Evolutionary conservation across 768 basidiomycete genomes (phyloP).

Genomic region (Mycena vitilis): DNA sequence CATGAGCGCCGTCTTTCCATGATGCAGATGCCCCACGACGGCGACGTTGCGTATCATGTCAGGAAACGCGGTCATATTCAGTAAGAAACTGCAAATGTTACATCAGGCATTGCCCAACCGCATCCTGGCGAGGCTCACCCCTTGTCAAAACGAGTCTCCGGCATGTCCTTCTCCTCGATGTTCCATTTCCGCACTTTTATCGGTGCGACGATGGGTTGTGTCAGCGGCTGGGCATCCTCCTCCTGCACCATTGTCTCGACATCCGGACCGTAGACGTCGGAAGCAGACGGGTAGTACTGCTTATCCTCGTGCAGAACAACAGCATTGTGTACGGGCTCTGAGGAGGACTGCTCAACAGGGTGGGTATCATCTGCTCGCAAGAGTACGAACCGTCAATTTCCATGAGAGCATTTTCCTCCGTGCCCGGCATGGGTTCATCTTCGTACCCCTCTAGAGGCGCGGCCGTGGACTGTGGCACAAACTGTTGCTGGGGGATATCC

Average conservation of each 20-base stretch:
- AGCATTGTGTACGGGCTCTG: constrained; percentile 84
- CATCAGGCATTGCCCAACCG: constrained; percentile 18
- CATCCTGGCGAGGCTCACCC: constrained; percentile 65
- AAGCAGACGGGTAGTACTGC: constrained; percentile 95
- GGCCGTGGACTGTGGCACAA: constrained; percentile 51
- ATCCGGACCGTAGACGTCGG: constrained; percentile 91
- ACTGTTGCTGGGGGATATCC: constrained; percentile 64
- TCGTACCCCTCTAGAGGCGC: constrained; percentile 87
- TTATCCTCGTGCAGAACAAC: constrained; percentile 97
- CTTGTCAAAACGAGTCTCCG: constrained; percentile 97
- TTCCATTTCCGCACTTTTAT: constrained; percentile 95
- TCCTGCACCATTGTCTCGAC: constrained; percentile 98
- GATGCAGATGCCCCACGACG: constrained; percentile 95
- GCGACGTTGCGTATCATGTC: constrained; percentile 97
- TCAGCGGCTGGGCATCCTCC: constrained; percentile 95
- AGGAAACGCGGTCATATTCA: constrained; percentile 91
- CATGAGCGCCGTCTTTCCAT: constrained; percentile 96
- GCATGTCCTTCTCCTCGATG: constrained; percentile 95
- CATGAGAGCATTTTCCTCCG: constrained; percentile 78
- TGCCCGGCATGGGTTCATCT: constrained; percentile 68
- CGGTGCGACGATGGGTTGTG: constrained; percentile 95
- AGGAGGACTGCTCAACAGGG: constrained; percentile 35
- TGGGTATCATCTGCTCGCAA: constrained; percentile 32
- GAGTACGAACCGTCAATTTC: constrained; percentile 78
- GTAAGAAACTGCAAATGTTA: constrained; percentile 75